Base-by-base conservation (phyloP, 108 stramenopile species). In the Schizochytrium sp. region DNA sequence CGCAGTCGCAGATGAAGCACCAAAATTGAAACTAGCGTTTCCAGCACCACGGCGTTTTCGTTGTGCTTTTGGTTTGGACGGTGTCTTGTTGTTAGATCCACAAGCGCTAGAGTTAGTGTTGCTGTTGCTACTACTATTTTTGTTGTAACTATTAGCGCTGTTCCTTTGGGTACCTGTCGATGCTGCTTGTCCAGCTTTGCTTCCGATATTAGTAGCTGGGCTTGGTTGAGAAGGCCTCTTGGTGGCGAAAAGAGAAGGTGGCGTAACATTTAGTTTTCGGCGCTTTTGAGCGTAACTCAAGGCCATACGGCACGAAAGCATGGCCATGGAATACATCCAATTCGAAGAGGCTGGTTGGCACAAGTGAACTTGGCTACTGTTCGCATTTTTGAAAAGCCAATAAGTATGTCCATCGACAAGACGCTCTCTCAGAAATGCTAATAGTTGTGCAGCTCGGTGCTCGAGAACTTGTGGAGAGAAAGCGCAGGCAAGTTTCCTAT, bases 251-350 rank as follows among this genome's bases (percentile, higher is more conserved):
- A 58, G 17, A 58, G 57, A 58, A 17, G 64, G 64, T 12, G 64
- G 64, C 0, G 42, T 38, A 7, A 69, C 64, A 44, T 15, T 44
- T 8, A 69, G 64, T 15, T 69, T 69, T 38, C 76, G 76, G 10
- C 47, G 76, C n/a, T 83, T 83, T 10, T 49, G 50, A 10, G 5
- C 76, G 28, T 83, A 55, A 13, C 53, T 49, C 5, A 83, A 17
- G 10, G 76, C 76, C 47, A 83, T 55, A 38, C 76, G 76, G 28
- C 28, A 83, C 15, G 50, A 83, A 13, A 83, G 47, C 76, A 83
- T 83, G 10, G 76, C 76, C 76, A 83, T 83, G 1, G 76, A 55
- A 53, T 83, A 83, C 76, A 83, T 83, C 76, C 76, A 83, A n/a
- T 49, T 55, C 0, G 76, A 49, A 7, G 50, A 55, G 45, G 50